Conservation (phyloP, 2,329 filamentous ascomycete genomes). For the Penicillium sp. region DNA sequence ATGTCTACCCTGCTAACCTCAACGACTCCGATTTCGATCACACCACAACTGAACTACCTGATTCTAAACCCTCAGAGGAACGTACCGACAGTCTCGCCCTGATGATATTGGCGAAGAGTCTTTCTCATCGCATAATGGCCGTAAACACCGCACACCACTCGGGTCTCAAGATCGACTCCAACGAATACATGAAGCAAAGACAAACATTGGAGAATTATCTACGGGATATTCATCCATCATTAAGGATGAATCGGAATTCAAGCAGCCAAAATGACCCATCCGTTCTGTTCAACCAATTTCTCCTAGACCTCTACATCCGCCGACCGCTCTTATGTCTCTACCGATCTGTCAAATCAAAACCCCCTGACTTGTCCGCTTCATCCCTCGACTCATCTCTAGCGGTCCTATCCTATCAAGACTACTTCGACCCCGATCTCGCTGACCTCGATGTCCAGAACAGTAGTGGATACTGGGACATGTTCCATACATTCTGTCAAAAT, state of each 20-base stretch:
- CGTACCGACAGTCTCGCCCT: conserved; percentile 16
- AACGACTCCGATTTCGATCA: conserved; percentile 45
- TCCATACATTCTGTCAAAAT: conserved; percentile 30
- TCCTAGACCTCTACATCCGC: conserved; percentile 30
- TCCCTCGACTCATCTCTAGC: conserved; percentile 30
- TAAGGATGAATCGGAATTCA: conserved; percentile 3
- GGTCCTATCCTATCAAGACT: conserved; percentile 32
- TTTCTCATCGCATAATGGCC: conserved; percentile 16
- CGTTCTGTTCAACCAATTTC: conserved; percentile 20
- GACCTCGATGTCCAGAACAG: conserved; percentile 27
- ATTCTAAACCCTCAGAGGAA: conserved; percentile 25
- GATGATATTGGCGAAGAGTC: conserved; percentile 15
- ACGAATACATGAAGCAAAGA: conserved; percentile 11
- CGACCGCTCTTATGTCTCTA: conserved; percentile 34
- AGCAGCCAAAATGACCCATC: neutral
- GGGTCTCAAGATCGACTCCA: conserved; percentile 6
- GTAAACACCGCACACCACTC: conserved; percentile 12
- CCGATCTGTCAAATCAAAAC: conserved; percentile 22
- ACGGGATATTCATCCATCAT: conserved; percentile 2
- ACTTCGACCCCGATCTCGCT: conserved; percentile 32
- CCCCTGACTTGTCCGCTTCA: conserved; percentile 13
- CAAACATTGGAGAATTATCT: conserved; percentile 12
- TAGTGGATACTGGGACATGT: conserved; percentile 28
- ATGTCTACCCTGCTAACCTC: conserved; percentile 42
- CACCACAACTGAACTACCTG: conserved; percentile 30